phyloP scores from a whole-genome alignment of 345 rosid genomes.

The Gossypium turneri region DNA sequence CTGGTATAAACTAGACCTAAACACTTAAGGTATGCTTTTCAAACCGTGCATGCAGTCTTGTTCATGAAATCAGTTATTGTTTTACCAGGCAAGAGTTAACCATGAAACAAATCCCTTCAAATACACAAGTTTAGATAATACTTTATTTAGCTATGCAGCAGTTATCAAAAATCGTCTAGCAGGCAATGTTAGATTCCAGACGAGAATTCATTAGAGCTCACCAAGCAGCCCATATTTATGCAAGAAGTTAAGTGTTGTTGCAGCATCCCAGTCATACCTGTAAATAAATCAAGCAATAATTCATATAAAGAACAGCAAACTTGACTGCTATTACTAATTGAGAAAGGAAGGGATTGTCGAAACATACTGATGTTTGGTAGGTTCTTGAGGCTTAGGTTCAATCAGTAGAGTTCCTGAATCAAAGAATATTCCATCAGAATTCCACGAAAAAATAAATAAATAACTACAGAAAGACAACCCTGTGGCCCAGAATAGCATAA shows the following conservation, averaged over 20 bases:
- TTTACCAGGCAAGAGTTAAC: not conserved
- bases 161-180: not conserved
- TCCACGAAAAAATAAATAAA: constrained; percentile 1
- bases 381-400: constrained; percentile 99
- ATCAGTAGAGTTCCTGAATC: constrained; percentile 69
- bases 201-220: constrained; percentile 20
- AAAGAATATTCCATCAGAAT: not conserved
- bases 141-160: constrained; percentile 4
- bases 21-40: not conserved
- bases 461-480: not conserved
- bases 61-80: not conserved
- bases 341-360: not conserved
- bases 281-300: constrained; percentile 14
- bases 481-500: not conserved
- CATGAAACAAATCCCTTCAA: not conserved
- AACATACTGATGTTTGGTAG: constrained; percentile 80
- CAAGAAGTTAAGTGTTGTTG: constrained; percentile 82
- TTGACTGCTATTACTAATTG: not conserved
- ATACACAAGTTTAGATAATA: not conserved
- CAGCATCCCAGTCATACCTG: constrained; percentile 98
- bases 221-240: constrained; percentile 75
- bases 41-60: not conserved
- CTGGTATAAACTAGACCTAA: not conserved
- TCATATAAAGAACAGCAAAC: constrained; percentile 2
- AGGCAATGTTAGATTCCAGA: not conserved